phyloP scores from a whole-genome alignment of 768 basidiomycete species.

The Lentinula boryana region DNA sequence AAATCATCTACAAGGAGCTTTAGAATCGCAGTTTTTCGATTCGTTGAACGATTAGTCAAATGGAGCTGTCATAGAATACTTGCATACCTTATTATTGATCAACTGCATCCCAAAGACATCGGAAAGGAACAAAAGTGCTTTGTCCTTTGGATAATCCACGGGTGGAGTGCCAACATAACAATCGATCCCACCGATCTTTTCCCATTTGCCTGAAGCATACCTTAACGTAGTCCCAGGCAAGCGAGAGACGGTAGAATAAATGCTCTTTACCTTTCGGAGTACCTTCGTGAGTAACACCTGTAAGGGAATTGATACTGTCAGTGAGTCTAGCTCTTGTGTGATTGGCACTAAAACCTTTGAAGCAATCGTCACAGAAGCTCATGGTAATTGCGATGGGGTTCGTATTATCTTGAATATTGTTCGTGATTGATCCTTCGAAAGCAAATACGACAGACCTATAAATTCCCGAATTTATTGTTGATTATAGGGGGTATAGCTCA shows the following conservation, averaged over 20 bases:
- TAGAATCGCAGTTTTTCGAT: not conserved
- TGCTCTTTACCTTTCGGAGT: constrained; percentile 11
- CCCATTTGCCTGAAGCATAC: constrained; percentile 20
- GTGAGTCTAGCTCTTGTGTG: not conserved
- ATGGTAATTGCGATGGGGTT: too few species aligned
- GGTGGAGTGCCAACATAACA: constrained; percentile 35
- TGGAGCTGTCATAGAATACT: not conserved
- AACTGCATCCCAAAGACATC: constrained; percentile 30
- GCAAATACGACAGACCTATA: too few species aligned
- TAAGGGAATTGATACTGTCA: constrained; percentile 6
- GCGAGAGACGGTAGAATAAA: not conserved
- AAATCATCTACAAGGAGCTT: constrained; percentile 40
- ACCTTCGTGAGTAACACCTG: constrained; percentile 20
- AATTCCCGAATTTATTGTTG: too few species aligned
- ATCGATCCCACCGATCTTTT: constrained; percentile 28
- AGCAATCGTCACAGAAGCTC: constrained; percentile 21
- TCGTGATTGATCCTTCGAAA: too few species aligned
- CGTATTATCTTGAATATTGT: too few species aligned
- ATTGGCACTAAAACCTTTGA: constrained; percentile 13
- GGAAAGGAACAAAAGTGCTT: constrained; percentile 33
- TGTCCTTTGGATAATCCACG: constrained; percentile 27
- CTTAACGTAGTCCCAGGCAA: too few species aligned
- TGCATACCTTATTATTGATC: constrained; percentile 23
- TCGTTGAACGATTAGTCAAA: not conserved
- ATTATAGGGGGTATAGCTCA: too few species aligned